Conservation (phyloP, 2,329 filamentous ascomycete species). For the Exserohilum rostratum region DNA sequence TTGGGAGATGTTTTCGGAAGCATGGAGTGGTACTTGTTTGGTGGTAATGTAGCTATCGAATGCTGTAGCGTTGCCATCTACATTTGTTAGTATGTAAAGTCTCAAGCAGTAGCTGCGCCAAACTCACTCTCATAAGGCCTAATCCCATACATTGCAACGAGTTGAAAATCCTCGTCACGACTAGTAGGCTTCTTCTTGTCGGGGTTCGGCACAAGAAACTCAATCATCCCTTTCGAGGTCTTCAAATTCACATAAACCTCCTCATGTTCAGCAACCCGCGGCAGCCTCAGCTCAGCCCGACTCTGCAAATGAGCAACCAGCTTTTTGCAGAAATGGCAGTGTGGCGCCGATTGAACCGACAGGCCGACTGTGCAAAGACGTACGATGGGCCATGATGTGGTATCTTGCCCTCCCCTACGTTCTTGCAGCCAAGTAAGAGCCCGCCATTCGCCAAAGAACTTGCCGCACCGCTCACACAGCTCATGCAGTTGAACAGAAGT, state of each 20-base stretch:
- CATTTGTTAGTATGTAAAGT: background rate
- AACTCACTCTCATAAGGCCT: background rate
- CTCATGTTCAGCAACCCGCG: background rate
- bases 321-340: background rate
- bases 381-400: background rate
- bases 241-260: background rate
- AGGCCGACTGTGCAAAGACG: background rate
- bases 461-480: background rate
- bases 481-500: background rate
- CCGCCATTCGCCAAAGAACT: background rate
- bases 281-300: background rate
- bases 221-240: background rate
- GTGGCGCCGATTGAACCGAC: background rate
- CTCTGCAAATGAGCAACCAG: background rate
- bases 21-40: background rate
- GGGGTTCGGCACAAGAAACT: background rate
- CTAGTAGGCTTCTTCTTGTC: background rate
- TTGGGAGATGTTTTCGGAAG: slow-evolving; percentile 5
- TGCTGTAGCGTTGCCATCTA: background rate
- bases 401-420: background rate
- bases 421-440: slow-evolving; percentile 1
- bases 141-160: background rate
- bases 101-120: background rate
- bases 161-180: background rate
- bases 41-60: slow-evolving; percentile 7